These are phyloP conservation scores for Candida sphagnicola DNA, from an alignment of 805 yeast species.

Conservation along the genomic window DNA sequence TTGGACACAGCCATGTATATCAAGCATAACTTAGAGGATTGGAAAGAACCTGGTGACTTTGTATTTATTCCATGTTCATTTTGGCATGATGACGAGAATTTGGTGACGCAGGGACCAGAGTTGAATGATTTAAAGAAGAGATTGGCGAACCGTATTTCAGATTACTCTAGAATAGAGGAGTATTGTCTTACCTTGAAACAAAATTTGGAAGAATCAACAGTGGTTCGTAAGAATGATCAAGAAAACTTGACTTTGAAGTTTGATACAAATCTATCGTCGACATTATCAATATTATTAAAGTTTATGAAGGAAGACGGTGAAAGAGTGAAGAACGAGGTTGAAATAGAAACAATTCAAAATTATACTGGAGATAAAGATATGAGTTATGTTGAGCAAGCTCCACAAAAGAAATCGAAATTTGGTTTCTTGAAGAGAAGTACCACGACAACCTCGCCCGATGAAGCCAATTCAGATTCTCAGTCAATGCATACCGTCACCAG, in stretches of 20 bases:
- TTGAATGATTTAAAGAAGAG: slow-evolving; percentile 51
- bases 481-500: slow-evolving; percentile 31
- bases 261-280: slow-evolving; percentile 50
- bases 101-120: slow-evolving; percentile 56
- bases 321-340: slow-evolving; percentile 77
- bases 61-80: slow-evolving; percentile 82
- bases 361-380: slow-evolving; percentile 76
- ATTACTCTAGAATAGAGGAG: slow-evolving; percentile 38
- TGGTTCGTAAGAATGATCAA: slow-evolving; percentile 29
- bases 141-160: slow-evolving; percentile 38
- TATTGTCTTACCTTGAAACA: slow-evolving; percentile 48
- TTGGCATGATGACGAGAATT: slow-evolving; percentile 94
- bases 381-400: slow-evolving; percentile 48
- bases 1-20: slow-evolving; percentile 88
- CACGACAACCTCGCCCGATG: neutral
- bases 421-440: slow-evolving; percentile 43
- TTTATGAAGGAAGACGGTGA: slow-evolving; percentile 71
- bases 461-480: slow-evolving; percentile 20
- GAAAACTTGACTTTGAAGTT: slow-evolving; percentile 44
- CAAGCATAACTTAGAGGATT: slow-evolving; percentile 70
- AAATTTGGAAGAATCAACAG: slow-evolving; percentile 41
- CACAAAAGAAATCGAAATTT: slow-evolving; percentile 52
- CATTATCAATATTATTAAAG: slow-evolving; percentile 50
- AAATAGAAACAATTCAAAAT: slow-evolving; percentile 83
- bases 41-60: slow-evolving; percentile 88